Evolutionary conservation across 2,329 filamentous ascomycete genomes (phyloP), one percentile per base, ranked within the genome.

Genomic region (Graphilbum fragrans): DNA sequence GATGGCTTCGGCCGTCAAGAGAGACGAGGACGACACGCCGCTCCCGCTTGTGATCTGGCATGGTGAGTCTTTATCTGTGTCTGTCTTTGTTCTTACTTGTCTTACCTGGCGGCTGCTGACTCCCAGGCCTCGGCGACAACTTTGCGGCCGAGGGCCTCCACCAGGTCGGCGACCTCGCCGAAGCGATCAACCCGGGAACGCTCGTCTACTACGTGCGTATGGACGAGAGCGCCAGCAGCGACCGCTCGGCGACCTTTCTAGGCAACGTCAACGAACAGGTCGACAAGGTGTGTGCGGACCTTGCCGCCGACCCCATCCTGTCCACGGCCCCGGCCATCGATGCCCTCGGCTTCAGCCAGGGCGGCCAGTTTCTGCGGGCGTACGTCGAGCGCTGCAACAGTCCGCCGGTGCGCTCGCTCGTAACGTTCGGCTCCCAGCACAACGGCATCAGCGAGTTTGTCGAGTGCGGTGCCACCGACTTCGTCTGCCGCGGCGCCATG

Each of bases 1-100:
- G 38, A 51, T 55, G 41, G 49, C 56, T n/a, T n/a, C n/a, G 20
- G 52, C 57, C 31, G 50, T 61, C n/a, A 59, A 18, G 17, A 12
- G 21, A 23, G 60, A 67, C 33, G 53, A 64, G 38, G 60, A 70
- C 54, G 73, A 78, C 50, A 78, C 73, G n/a, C 86, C 85, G 4
- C 73, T 95, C 23, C 92, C 92, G 1, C 70, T 98, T 29, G 73
- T 98, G 45, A 84, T 98, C 63, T 98, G 92, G 92, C 92, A 98
- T 61, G 92, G 60, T 63, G 48, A 37, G 55, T 36, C 21, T 21
- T 18, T 18, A n/a, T 12, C n/a, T 38, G 10, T 22, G 11, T 20
- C 18, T 25, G 20, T 25, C 18, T 3, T 18, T 4, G 25, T n/a
- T 10, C n/a, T n/a, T n/a, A n/a, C n/a, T n/a, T n/a, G n/a, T n/a